A percentile compares a stretch with the other conserved stretches of the same genome.
phyloP scores from a whole-genome alignment of 2,329 filamentous ascomycete genomes.

The Penicillium hesseltinei region DNA sequence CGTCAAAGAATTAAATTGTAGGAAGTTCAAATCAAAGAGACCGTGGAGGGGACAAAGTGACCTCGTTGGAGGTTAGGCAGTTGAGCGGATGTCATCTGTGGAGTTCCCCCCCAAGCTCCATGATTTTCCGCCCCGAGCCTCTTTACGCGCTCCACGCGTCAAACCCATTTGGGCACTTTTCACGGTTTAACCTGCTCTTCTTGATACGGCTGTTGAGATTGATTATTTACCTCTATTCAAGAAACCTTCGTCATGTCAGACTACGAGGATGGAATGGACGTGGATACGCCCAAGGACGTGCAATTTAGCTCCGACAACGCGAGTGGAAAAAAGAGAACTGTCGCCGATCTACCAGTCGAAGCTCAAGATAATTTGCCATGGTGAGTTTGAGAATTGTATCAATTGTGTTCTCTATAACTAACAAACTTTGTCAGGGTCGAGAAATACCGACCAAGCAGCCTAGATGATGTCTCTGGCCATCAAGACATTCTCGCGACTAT shows the following conservation, averaged over 20 bases:
- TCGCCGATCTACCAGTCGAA: conserved; percentile 89
- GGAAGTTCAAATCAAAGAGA: conserved; percentile 1
- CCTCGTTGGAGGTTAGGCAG: conserved; percentile 13
- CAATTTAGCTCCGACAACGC: conserved; percentile 72
- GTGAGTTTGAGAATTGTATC: conserved; percentile 47
- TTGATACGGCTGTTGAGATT: conserved; percentile 3
- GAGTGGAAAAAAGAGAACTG: conserved; percentile 77
- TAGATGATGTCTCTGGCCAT: conserved; percentile 92
- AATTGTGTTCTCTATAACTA: conserved; percentile 5
- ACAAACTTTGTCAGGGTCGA: conserved; percentile 67
- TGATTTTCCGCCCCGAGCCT: conserved; percentile 42
- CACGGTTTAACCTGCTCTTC: not conserved
- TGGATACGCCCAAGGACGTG: conserved; percentile 56
- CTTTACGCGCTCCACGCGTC: conserved; percentile 45
- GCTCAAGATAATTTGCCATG: conserved; percentile 93
- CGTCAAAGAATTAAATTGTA: not conserved
- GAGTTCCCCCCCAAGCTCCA: conserved; percentile 20
- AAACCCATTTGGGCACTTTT: conserved; percentile 2
- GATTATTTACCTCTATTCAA: not conserved
- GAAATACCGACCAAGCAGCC: conserved; percentile 86
- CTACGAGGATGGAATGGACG: conserved; percentile 66
- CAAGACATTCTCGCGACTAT: conserved; percentile 97
- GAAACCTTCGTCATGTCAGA: conserved; percentile 49
- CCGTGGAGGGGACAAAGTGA: conserved; percentile 8
- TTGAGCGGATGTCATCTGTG: conserved; percentile 31